Evolutionary conservation across 2,329 filamentous ascomycete genomes (phyloP).

Genomic region (Catunica adiposa): DNA sequence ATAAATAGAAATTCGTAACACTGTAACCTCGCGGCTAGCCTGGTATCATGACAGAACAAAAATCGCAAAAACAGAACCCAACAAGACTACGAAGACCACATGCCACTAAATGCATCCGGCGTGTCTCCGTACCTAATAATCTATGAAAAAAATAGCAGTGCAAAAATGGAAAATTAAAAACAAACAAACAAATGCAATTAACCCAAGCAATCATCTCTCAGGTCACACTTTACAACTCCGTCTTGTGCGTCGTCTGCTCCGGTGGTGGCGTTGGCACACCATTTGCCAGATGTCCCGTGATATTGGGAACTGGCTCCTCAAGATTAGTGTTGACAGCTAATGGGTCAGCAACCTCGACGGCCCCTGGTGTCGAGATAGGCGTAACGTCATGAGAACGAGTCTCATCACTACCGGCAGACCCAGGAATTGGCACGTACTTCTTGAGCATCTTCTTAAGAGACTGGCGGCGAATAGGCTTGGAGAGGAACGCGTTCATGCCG

Average conservation of each 20-base stretch:
- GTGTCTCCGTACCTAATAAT: too few relatives aligned
- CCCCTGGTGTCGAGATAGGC: constrained; percentile 5
- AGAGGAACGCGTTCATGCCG: constrained; percentile 82
- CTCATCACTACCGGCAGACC: constrained; percentile 26
- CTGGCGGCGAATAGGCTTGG: constrained; percentile 61
- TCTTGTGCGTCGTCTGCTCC: constrained; percentile 12
- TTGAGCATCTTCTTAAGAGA: constrained; percentile 74
- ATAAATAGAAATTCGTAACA: background rate
- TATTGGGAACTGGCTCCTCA: too few relatives aligned
- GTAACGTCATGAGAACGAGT: constrained; percentile 4
- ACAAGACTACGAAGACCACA: background rate
- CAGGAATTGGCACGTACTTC: constrained; percentile 66
- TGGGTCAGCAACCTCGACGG: constrained; percentile 6
- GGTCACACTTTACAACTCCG: constrained; percentile 1
- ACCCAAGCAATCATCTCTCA: constrained; percentile 1
- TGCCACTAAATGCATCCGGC: too few relatives aligned
- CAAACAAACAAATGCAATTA: background rate
- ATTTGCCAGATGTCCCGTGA: background rate
- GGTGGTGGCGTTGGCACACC: constrained; percentile 14
- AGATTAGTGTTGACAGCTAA: too few relatives aligned
- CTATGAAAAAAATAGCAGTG: background rate
- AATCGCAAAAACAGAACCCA: constrained; percentile 1
- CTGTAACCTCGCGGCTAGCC: background rate
- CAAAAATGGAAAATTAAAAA: background rate
- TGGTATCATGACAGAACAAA: constrained; percentile 6